These are phyloP conservation scores for Gardenia jasminoides DNA, from an alignment of 257 asterid species.

Conservation along the genomic window DNA sequence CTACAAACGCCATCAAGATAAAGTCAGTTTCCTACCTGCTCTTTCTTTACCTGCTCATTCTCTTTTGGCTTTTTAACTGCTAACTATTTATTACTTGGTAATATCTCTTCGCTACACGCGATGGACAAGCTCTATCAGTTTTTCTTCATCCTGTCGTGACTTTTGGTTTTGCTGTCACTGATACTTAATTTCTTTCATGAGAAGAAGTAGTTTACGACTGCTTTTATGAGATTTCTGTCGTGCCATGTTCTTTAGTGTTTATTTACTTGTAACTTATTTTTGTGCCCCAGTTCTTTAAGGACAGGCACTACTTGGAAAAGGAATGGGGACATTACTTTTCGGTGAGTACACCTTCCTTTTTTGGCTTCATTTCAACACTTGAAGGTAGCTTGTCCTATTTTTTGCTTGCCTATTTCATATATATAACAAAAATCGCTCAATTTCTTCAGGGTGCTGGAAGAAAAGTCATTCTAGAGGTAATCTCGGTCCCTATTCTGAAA, in stretches of 20 bases:
- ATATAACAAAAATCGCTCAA: not conserved
- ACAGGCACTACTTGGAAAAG: conserved; percentile 92
- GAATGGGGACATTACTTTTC: conserved; percentile 95
- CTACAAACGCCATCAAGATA: conserved; percentile 91
- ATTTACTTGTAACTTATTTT: not conserved
- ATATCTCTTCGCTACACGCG: not conserved
- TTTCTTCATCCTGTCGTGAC: not conserved
- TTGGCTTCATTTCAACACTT: not conserved
- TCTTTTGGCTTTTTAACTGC: not conserved
- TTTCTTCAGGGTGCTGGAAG: conserved; percentile 57
- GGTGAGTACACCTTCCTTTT: conserved; percentile 42
- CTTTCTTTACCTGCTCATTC: not conserved
- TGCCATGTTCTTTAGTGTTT: conserved; percentile 11
- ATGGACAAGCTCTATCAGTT: not conserved
- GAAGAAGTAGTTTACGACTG: not conserved
- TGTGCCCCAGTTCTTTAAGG: conserved; percentile 77
- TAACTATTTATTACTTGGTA: not conserved
- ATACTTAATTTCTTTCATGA: not conserved
- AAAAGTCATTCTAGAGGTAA: conserved; percentile 77
- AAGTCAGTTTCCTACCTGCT: conserved; percentile 43
- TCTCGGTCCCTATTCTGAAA: not conserved
- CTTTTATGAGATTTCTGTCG: not conserved
- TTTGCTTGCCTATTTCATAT: not conserved
- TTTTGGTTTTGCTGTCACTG: not conserved
- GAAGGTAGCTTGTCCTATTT: too few species aligned